Evolutionary conservation across 441 rosid genomes (phyloP).

Genomic region (Pelargonium myrrhifolium): DNA sequence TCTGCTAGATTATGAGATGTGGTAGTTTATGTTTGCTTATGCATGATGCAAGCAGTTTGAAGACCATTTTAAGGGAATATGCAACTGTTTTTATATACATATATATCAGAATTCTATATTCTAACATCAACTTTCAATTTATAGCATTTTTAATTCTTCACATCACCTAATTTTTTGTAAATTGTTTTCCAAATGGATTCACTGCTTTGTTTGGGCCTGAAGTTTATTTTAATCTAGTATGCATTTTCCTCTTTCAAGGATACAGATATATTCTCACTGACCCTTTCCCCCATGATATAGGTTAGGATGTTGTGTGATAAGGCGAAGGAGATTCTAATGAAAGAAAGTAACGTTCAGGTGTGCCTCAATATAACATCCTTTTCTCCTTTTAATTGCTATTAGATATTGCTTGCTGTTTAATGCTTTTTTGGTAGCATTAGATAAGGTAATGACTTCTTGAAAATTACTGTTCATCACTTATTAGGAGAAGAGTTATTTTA

Average conservation of each 20-base stretch:
- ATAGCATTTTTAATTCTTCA: neutral
- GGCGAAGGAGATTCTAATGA: slow-evolving; percentile 4
- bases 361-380: neutral
- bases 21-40: neutral
- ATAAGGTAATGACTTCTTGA: neutral
- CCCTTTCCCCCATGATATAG: neutral
- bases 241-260: neutral
- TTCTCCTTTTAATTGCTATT: neutral
- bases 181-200: neutral
- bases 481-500: neutral
- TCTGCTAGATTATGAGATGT: neutral
- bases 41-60: neutral
- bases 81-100: neutral
- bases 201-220: neutral
- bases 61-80: neutral
- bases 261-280: neutral
- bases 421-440: neutral
- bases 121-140: neutral
- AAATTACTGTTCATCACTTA: neutral
- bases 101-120: neutral
- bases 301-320: slow-evolving; percentile 2
- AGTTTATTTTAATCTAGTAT: neutral
- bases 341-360: slow-evolving; percentile 6
- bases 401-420: neutral
- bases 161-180: neutral